These are phyloP conservation scores for Dacryopinax spathularia DNA, from an alignment of 768 basidiomycete species.

Conservation along the genomic window DNA sequence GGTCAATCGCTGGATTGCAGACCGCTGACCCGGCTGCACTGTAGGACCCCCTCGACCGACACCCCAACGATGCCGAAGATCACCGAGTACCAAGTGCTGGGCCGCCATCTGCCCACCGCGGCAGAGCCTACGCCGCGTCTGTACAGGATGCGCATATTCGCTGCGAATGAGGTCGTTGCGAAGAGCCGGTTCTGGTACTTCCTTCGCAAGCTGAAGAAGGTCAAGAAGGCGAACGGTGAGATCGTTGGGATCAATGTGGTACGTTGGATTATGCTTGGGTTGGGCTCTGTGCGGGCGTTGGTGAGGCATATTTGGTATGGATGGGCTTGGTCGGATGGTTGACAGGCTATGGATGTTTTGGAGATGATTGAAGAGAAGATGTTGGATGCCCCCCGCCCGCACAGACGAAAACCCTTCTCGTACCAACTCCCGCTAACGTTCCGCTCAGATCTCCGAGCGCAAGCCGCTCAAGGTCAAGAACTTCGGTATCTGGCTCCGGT, in stretches of 20 bases:
- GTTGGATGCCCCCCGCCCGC: not conserved
- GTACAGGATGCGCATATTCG: constrained; percentile 99
- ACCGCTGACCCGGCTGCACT: constrained; percentile 2
- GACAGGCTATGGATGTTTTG: too few species aligned
- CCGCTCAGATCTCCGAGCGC: constrained; percentile 86
- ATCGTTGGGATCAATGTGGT: constrained; percentile 97
- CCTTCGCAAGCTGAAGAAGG: constrained; percentile 94
- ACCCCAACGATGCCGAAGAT: constrained; percentile 30
- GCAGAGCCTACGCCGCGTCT: constrained; percentile 90
- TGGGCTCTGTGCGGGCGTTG: constrained; percentile 28
- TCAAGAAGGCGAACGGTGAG: constrained; percentile 98
- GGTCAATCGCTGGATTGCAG: not conserved
- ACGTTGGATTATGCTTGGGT: constrained; percentile 32
- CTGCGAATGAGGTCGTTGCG: constrained; percentile 95
- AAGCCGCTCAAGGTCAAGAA: constrained; percentile 98
- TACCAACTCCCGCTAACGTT: constrained; percentile 5
- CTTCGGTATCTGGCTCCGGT: constrained; percentile 99
- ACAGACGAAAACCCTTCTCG: not conserved
- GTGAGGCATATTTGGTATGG: not conserved
- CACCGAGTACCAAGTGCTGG: constrained; percentile 89
- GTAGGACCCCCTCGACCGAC: constrained; percentile 1
- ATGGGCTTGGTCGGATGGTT: not conserved
- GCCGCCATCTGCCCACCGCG: constrained; percentile 92
- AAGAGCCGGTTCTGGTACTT: constrained; percentile 99
- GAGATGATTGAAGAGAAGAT: too few species aligned